Base-by-base conservation (phyloP, 2,329 filamentous ascomycete genomes). In the Dothistroma septosporum region DNA sequence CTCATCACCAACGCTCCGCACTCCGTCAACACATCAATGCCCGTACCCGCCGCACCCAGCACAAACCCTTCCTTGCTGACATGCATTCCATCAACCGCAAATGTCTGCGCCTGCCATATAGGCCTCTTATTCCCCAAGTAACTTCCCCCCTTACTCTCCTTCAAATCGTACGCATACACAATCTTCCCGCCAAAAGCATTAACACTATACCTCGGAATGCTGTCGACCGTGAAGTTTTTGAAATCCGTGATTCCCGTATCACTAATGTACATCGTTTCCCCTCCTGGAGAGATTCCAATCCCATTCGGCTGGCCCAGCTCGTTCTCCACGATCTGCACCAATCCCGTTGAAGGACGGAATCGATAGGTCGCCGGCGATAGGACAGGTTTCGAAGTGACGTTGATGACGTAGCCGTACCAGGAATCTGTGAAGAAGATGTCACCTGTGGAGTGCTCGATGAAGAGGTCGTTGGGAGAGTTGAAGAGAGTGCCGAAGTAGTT, bases 401-500 rank as follows among this genome's bases (percentile, higher is more conserved):
- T 64, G 55, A 66, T 62, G 47, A 50, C 57, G 32, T 62, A 66
- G 21, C 62, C 62, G 46, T 66, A 66, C 55, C 58, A 50, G 6
- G 77, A 75, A 64, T 82, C 79, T 0, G 79, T 81, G 70, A 82
- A 82, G 76, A 78, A 82, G 46, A 82, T 72, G 55, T 81, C 76
- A 48, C 77, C 78, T 1, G 75, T 76, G 11, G 70, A 66, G 14
- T 7, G 14, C 32, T 78, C 74, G 53, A 79, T 74, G 53, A 75
- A 71, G 7, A 76, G 69, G 59, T 81, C 79, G 66, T 80, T 77
- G 55, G 78, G 66, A 24, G 70, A 73, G 62, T 72, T 75, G 65
- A 80, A 75, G 68, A 78, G 77, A 66, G 76, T 76, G 33, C 79
- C 79, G 53, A 76, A 77, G 69, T 76, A 81, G 64, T 76, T 79